Base-by-base conservation (phyloP, 2,329 filamentous ascomycete species). In the Plectosphaerella cucumerina region DNA sequence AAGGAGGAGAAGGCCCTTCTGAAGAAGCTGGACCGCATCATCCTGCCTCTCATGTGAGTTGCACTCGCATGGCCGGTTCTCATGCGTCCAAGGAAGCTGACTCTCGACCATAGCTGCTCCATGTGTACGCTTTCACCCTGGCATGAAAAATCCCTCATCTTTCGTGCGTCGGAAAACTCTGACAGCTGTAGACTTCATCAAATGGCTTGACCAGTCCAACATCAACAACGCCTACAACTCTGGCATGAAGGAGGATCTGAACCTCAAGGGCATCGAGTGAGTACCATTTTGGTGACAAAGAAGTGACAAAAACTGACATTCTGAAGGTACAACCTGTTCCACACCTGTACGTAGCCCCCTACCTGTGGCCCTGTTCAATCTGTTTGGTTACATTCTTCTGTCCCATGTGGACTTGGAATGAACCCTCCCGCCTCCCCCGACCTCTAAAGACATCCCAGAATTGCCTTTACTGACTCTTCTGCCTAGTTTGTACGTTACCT, bases 211-310 rank as follows among this genome's bases (percentile, higher is more conserved):
- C 47, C 65, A 69, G n/a, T 67, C 63, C 15, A 71, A 70, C 39
- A 62, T 71, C 15, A 62, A 47, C 39, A 76, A 76, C 59, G 74
- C 74, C 6, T 76, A 76, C 56, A 73, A 77, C 10, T 72, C 70
- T 12, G 74, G 74, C 4, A 74, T 75, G 67, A 69, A 68, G 48
- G 71, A 76, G 46, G 74, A 77, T 20, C 62, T 77, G 17, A 73
- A 58, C 2, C 67, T 80, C 51, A 70, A 70, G 14, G 74, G 73
- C 8, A 71, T 73, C 35, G 65, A 77, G 60, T 53, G 69, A 3
- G 44, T 35, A 33, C 26, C n/a, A n/a, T n/a, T n/a, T n/a, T n/a
- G n/a, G n/a, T n/a, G n/a, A n/a, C n/a, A n/a, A n/a, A n/a, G n/a
- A n/a, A n/a, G n/a, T n/a, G n/a, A n/a, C n/a, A n/a, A n/a, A n/a